phyloP scores from a whole-genome alignment of 257 asterid species.

The Schizonepeta tenuifolia region DNA sequence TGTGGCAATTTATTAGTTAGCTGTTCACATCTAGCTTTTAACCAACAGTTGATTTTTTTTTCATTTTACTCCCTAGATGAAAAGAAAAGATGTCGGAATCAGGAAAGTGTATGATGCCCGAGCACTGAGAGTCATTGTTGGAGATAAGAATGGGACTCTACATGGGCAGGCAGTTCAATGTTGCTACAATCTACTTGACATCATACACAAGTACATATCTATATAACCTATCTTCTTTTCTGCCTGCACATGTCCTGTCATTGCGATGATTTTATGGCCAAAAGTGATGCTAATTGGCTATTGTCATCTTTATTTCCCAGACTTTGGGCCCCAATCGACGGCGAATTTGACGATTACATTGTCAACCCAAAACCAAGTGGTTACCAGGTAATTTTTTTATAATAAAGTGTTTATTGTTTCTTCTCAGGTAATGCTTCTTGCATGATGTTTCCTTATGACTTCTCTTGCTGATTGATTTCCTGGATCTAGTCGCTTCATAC shows the following conservation, averaged over 20 bases:
- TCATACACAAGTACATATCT: conserved; percentile 73
- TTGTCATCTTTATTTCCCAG: conserved; percentile 46
- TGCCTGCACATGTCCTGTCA: conserved; percentile 15
- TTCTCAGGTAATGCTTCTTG: conserved; percentile 3
- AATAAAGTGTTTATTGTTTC: neutral
- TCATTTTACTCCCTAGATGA: conserved; percentile 62
- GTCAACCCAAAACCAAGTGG: conserved; percentile 98
- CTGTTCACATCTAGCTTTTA: conserved; percentile 27
- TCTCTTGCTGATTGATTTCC: conserved; percentile 38
- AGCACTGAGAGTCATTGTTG: conserved; percentile 92
- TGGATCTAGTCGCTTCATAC: conserved; percentile 83
- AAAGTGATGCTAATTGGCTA: conserved; percentile 10
- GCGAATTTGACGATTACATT: conserved; percentile 92
- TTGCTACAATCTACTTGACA: conserved; percentile 92
- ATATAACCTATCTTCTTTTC: conserved; percentile 18
- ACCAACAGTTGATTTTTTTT: conserved; percentile 37
- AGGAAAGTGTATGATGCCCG: conserved; percentile 88
- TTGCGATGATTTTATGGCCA: conserved; percentile 25
- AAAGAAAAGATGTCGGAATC: conserved; percentile 82
- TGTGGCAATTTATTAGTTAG: conserved; percentile 30
- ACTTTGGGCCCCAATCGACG: conserved; percentile 93
- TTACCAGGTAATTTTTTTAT: conserved; percentile 71
- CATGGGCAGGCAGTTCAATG: conserved; percentile 95
- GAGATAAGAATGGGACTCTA: conserved; percentile 88
- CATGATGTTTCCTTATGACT: conserved; percentile 38